Conservation (phyloP, 345 rosid genomes). For the Sisymbrium irio region DNA sequence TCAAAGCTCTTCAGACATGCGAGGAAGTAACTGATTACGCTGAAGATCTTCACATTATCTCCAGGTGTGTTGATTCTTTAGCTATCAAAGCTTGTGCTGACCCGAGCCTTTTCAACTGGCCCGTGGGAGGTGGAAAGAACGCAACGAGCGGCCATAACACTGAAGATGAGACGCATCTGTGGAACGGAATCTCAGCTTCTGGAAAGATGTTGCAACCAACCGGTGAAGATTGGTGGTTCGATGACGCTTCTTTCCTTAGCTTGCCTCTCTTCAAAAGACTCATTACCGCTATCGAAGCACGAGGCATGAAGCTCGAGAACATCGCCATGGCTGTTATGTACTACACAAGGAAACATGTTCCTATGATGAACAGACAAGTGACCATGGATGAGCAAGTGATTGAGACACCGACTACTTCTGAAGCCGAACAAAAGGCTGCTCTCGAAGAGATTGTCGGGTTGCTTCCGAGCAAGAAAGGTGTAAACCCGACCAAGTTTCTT, state of each 20-base stretch:
- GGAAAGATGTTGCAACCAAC: constrained; percentile 39
- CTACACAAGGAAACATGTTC: constrained; percentile 60
- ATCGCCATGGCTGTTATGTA: constrained; percentile 50
- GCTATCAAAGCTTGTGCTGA: constrained; percentile 70
- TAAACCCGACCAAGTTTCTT: constrained; percentile 56
- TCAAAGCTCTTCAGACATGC: constrained; percentile 69
- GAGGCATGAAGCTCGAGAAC: constrained; percentile 57
- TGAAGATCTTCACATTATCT: constrained; percentile 66
- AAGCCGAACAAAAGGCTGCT: constrained; percentile 48
- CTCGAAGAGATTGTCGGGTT: constrained; percentile 61
- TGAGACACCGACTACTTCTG: constrained; percentile 35
- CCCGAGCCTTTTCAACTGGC: constrained; percentile 57
- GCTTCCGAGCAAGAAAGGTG: constrained; percentile 60
- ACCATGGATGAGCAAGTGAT: constrained; percentile 36
- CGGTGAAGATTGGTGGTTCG: constrained; percentile 79
- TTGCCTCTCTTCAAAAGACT: constrained; percentile 52
- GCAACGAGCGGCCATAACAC: constrained; percentile 16
- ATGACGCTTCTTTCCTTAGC: constrained; percentile 57
- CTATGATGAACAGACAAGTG: constrained; percentile 51
- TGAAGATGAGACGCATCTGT: constrained; percentile 34
- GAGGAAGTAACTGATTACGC: constrained; percentile 58
- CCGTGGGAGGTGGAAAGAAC: constrained; percentile 35
- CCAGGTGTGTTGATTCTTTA: constrained; percentile 70
- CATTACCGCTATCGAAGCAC: constrained; percentile 45
- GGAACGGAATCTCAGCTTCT: constrained; percentile 64